Evolutionary conservation across 1,284 basidiomycete genomes (phyloP).

Genomic region (Marasmius fiardii): DNA sequence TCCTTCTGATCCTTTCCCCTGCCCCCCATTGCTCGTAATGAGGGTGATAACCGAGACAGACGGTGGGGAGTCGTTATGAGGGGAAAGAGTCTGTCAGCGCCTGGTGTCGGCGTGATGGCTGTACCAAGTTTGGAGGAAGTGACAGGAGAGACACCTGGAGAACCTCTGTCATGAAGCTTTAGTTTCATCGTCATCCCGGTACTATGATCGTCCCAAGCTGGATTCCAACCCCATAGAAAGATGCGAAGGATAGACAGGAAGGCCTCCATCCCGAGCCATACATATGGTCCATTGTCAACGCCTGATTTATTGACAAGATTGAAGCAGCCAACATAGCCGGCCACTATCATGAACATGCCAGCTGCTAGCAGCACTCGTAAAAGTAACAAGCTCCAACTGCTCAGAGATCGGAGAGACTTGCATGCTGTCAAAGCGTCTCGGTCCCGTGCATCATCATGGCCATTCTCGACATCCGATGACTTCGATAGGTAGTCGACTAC

Average conservation of each 20-base stretch:
- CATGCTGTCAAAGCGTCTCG: background rate
- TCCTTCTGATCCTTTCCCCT: too few species aligned
- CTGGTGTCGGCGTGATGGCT: background rate
- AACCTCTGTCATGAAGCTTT: background rate
- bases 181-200: background rate
- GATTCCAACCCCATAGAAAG: background rate
- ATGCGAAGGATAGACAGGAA: background rate
- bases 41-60: background rate
- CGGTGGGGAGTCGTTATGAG: background rate
- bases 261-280: slow-evolving; percentile 3
- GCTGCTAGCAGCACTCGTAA: background rate
- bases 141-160: background rate
- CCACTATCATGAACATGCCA: slow-evolving; percentile 1
- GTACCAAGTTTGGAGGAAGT: too few species aligned
- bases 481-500: too few species aligned
- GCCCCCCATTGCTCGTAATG: background rate
- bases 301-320: slow-evolving; percentile 1
- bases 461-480: too few species aligned
- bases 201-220: background rate
- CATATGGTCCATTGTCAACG: background rate
- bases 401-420: background rate
- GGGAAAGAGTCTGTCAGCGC: too few species aligned
- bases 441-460: too few species aligned
- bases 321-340: slow-evolving; percentile 12
- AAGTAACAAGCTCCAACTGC: background rate